These are phyloP conservation scores for Chlorella sorokiniana DNA, from an alignment of 139 green algal genomes.

Conservation along the genomic window DNA sequence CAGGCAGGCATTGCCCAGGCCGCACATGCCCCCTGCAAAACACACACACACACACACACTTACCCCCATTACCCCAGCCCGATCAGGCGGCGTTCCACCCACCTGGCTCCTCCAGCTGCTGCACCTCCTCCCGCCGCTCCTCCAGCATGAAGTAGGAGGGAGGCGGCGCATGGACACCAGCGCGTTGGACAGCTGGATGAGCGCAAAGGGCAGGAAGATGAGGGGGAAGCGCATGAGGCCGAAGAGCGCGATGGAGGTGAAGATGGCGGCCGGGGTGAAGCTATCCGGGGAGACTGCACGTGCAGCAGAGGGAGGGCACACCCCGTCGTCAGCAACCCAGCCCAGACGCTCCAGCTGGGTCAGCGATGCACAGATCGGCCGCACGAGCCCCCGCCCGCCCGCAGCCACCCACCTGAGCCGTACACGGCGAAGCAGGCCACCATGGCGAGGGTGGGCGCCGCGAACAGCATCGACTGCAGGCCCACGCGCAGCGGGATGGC, in stretches of 20 bases:
- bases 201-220: constrained; percentile 85
- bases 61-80: background rate
- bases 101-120: constrained; percentile 26
- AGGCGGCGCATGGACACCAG: constrained; percentile 61
- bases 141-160: constrained; percentile 57
- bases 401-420: constrained; percentile 11
- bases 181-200: constrained; percentile 63
- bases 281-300: constrained; percentile 28
- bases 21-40: no score
- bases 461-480: constrained; percentile 81
- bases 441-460: constrained; percentile 74
- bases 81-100: background rate
- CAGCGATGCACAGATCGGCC: background rate
- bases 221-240: constrained; percentile 93
- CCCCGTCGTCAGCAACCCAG: no score
- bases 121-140: constrained; percentile 52
- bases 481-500: constrained; percentile 61
- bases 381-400: background rate
- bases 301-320: background rate
- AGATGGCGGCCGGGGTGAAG: constrained; percentile 75
- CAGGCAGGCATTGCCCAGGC: no score
- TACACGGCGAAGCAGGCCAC: constrained; percentile 86
- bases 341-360: no score
- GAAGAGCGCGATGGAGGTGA: constrained; percentile 91
- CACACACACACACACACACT: background rate